These are phyloP conservation scores for Durusdinium trenchii DNA, from an alignment of 73 alveolate species.

Conservation along the genomic window DNA sequence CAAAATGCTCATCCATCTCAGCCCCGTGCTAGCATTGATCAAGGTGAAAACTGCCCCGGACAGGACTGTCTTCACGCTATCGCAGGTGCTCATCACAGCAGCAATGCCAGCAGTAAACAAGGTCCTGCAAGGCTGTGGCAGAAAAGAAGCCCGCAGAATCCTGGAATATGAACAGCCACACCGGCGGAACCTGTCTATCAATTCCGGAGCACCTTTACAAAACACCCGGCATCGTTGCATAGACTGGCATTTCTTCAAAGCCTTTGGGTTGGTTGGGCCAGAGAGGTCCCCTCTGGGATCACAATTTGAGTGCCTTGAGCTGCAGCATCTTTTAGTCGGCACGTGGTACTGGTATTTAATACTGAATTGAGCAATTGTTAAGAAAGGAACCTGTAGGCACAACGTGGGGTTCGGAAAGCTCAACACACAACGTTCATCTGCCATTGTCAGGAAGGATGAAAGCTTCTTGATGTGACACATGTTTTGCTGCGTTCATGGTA, in stretches of 20 bases:
- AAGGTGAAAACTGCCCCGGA: conserved; percentile 92
- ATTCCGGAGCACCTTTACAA: not conserved
- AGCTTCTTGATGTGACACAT: not conserved
- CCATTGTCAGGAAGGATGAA: not conserved
- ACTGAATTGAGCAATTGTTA: too few relatives aligned
- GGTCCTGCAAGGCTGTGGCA: conserved; percentile 19
- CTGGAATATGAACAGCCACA: not conserved
- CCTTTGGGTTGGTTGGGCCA: too few relatives aligned
- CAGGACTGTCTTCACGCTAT: conserved; percentile 89
- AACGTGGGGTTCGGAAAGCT: too few relatives aligned
- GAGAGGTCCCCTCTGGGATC: too few relatives aligned
- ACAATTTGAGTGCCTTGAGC: too few relatives aligned
- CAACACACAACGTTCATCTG: too few relatives aligned
- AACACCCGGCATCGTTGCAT: too few relatives aligned
- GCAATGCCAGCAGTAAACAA: conserved; percentile 86
- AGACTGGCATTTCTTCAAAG: too few relatives aligned
- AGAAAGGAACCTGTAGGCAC: too few relatives aligned
- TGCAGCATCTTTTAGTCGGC: too few relatives aligned
- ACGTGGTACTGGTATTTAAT: too few relatives aligned
- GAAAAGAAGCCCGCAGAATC: not conserved
- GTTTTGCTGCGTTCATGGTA: too few relatives aligned
- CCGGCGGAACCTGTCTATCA: not conserved
- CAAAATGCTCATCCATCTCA: not conserved
- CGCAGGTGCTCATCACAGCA: conserved; percentile 92
- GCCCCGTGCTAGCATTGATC: conserved; percentile 59